Conservation (phyloP, 495 filamentous ascomycete species). For the Bathelium albidoporum region DNA sequence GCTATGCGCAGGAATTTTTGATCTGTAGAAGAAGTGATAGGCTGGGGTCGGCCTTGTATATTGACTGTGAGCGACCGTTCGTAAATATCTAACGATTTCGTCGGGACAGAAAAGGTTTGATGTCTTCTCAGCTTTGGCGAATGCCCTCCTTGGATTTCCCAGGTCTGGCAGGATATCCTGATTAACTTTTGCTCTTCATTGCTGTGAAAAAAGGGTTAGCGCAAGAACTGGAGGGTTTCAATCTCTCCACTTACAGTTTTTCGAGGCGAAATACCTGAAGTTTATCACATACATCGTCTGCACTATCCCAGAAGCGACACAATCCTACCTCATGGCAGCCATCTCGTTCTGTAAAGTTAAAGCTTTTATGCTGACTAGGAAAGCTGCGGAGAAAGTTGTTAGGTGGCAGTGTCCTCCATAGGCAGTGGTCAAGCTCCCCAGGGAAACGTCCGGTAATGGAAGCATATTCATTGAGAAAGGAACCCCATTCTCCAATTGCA, state of each 20-base stretch:
- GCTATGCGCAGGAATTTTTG: not conserved
- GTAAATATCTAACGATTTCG: not conserved
- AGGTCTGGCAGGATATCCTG: not conserved
- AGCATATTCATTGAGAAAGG: conserved; percentile 6
- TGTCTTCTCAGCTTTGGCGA: not conserved
- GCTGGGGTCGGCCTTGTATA: not conserved
- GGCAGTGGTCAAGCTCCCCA: conserved; percentile 16
- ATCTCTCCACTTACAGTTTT: not conserved
- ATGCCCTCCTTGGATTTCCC: not conserved
- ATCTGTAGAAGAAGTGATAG: not conserved
- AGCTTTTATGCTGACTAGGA: conserved; percentile 10
- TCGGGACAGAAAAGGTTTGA: not conserved
- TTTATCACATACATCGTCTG: not conserved
- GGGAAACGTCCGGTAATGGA: conserved; percentile 1
- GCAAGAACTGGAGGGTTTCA: not conserved
- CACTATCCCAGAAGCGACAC: not conserved
- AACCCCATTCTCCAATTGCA: conserved; percentile 11
- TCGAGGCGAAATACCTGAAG: not conserved
- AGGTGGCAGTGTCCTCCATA: conserved; percentile 12
- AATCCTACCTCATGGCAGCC: not conserved
- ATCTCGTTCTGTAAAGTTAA: conserved; percentile 1
- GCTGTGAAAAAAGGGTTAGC: not conserved
- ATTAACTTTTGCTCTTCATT: not conserved
- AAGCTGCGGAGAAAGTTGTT: conserved; percentile 9
- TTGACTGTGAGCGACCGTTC: not conserved